phyloP scores from a whole-genome alignment of 306 rosid genomes.

The Ziziphus jujuba region DNA sequence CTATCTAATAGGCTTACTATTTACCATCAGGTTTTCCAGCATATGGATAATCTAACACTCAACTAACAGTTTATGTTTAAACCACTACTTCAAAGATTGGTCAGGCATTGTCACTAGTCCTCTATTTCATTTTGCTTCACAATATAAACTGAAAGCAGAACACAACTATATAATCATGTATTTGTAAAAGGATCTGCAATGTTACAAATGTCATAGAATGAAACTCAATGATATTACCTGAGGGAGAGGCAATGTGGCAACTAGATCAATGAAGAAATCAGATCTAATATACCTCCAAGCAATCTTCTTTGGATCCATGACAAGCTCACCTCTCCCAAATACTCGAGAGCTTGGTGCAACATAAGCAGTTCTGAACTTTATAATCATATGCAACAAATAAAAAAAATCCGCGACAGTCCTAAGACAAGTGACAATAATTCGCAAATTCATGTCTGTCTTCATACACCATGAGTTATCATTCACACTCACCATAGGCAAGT shows the following conservation, averaged over 20 bases:
- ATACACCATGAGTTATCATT: conserved; percentile 46
- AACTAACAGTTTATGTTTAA: too few species aligned
- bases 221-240: conserved; percentile 53
- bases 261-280: conserved; percentile 91
- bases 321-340: conserved; percentile 99
- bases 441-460: conserved; percentile 66
- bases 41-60: too few species aligned
- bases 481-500: conserved; percentile 62
- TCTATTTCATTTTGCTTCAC: conserved; percentile 2
- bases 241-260: conserved; percentile 93
- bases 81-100: neutral
- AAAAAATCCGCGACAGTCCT: conserved; percentile 84
- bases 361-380: conserved; percentile 93
- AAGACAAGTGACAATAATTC: conserved; percentile 76
- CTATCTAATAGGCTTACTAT: too few species aligned
- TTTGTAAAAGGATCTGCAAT: conserved; percentile 13
- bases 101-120: neutral
- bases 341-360: conserved; percentile 91
- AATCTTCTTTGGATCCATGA: conserved; percentile 90
- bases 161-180: conserved; percentile 6
- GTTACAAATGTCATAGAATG: conserved; percentile 1
- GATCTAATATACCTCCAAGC: conserved; percentile 75
- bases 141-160: conserved; percentile 8
- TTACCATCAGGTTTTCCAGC: too few species aligned
- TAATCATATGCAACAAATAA: conserved; percentile 78